Conservation (phyloP, 768 basidiomycete species). For the Austroboletus eburneus region DNA sequence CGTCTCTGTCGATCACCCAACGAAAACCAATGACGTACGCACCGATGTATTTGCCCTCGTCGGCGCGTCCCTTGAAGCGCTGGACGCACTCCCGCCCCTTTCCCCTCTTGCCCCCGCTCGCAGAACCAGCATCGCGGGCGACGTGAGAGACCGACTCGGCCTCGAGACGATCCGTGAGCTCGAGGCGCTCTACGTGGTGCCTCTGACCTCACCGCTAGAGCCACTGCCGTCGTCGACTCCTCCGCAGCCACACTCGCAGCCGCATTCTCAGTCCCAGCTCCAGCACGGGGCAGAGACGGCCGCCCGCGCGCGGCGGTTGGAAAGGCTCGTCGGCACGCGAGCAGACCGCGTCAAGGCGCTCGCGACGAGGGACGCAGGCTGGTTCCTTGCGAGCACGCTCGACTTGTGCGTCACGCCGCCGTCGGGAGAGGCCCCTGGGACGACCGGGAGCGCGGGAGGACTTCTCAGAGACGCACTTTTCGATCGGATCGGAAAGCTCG, state of each 20-base stretch:
- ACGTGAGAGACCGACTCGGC: conserved; percentile 22
- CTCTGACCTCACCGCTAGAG: background rate
- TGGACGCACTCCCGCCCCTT: conserved; percentile 12
- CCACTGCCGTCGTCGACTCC: background rate
- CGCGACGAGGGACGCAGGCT: conserved; percentile 23
- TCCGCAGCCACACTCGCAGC: background rate
- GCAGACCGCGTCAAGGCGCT: conserved; percentile 21
- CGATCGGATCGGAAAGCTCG: conserved; percentile 21
- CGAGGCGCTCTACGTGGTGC: conserved; percentile 21
- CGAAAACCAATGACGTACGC: conserved; percentile 15
- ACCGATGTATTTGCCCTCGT: conserved; percentile 24
- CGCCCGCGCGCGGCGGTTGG: conserved; percentile 2
- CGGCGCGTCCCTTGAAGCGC: conserved; percentile 13
- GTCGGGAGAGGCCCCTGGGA: background rate
- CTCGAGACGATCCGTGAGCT: conserved; percentile 27
- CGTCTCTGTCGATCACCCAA: background rate
- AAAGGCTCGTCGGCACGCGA: conserved; percentile 12
- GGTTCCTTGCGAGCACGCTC: conserved; percentile 28
- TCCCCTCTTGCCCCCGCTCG: background rate
- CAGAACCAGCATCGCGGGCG: background rate
- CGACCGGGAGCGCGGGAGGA: background rate
- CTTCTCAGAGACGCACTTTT: conserved; percentile 18
- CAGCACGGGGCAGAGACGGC: background rate
- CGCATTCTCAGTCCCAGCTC: background rate
- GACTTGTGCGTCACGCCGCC: conserved; percentile 14